A percentile compares a stretch with the other conserved stretches of the same genome.
phyloP scores from a whole-genome alignment of 768 basidiomycete genomes.

The Tulasnella sp. region DNA sequence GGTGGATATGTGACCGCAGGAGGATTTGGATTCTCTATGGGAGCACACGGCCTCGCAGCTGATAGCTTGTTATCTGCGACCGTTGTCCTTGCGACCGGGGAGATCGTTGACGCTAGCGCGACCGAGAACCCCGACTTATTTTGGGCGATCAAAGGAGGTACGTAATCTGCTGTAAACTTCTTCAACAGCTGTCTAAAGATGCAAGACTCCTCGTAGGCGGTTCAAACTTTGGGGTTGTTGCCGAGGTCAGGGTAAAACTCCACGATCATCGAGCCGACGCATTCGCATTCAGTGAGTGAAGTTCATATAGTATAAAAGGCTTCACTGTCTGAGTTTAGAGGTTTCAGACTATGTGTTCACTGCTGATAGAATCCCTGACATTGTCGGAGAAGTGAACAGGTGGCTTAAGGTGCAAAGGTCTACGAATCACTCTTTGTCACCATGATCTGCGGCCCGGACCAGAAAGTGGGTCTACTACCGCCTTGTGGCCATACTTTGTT shows the following conservation, averaged over 20 bases:
- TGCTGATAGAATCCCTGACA: not conserved
- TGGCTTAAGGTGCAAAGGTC: not conserved
- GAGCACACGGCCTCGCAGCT: conserved; percentile 17
- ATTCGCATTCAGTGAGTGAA: not conserved
- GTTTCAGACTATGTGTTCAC: not conserved
- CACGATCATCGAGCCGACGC: conserved; percentile 1
- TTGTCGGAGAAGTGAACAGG: not conserved
- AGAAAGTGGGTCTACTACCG: not conserved
- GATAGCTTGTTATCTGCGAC: conserved; percentile 19
- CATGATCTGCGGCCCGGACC: not conserved
- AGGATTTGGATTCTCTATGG: conserved; percentile 19
- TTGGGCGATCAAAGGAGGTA: conserved; percentile 7
- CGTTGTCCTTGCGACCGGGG: conserved; percentile 10
- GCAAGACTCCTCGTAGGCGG: not conserved
- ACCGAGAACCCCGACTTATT: conserved; percentile 9
- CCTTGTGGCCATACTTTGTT: not conserved
- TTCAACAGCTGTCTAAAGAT: not conserved
- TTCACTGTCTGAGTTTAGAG: not conserved
- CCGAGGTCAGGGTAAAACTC: conserved; percentile 1
- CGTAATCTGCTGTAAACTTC: not conserved
- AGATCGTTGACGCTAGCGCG: conserved; percentile 1
- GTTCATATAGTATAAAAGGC: not conserved
- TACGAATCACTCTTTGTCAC: not conserved
- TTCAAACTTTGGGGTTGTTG: conserved; percentile 9
- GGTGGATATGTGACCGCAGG: conserved; percentile 15